Evolutionary conservation across 768 basidiomycete genomes (phyloP).

Genomic region (Asterophora lycoperdoides): DNA sequence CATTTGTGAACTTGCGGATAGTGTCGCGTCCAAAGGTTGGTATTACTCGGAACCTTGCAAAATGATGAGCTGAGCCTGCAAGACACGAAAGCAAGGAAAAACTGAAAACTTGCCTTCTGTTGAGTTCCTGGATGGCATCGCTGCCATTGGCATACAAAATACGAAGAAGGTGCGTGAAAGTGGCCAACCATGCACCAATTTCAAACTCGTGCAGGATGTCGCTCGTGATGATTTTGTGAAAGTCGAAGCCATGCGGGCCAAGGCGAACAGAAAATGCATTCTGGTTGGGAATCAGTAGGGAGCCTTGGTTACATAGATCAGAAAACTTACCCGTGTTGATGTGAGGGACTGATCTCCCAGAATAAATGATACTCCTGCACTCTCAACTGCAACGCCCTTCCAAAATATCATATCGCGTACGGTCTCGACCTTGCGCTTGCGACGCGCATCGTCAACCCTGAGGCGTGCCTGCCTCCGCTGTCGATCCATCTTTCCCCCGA

Average conservation of each 20-base stretch:
- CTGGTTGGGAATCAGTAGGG: neutral
- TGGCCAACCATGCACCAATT: conserved; percentile 33
- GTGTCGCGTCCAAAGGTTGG: conserved; percentile 29
- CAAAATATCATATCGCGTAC: neutral
- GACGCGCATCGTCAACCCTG: neutral
- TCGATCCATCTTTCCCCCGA: neutral
- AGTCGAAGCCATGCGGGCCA: conserved; percentile 12
- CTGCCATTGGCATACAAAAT: conserved; percentile 22
- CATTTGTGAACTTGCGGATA: conserved; percentile 26
- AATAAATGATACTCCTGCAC: neutral
- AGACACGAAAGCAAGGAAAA: too few species aligned
- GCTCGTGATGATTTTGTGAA: conserved; percentile 25
- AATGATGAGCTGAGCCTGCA: neutral
- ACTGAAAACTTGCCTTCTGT: conserved; percentile 16
- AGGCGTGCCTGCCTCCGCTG: neutral
- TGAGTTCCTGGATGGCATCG: conserved; percentile 17
- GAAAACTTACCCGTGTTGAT: too few species aligned
- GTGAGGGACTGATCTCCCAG: too few species aligned
- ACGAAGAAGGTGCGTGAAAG: conserved; percentile 31
- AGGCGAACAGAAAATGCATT: neutral
- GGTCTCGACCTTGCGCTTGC: neutral
- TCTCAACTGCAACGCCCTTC: neutral
- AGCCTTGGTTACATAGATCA: neutral
- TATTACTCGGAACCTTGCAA: conserved; percentile 25
- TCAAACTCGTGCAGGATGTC: conserved; percentile 38